These are phyloP conservation scores for Podaxis rugospora DNA, from an alignment of 768 basidiomycete genomes.

Conservation along the genomic window DNA sequence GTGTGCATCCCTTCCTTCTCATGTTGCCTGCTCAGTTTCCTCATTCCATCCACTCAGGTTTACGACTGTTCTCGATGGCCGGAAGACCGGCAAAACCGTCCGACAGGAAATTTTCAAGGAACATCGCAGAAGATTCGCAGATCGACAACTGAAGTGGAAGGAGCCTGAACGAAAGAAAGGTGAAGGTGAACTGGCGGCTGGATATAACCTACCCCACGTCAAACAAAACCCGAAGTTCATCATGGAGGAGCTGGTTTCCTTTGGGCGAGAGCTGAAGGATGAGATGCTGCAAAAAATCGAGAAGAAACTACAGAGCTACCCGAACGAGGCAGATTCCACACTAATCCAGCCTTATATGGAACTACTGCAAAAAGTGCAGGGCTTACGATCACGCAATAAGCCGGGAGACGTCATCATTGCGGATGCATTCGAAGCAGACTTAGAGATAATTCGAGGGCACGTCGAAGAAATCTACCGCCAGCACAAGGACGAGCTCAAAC, in stretches of 20 bases:
- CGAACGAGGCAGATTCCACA: slow-evolving; percentile 22
- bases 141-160: slow-evolving; percentile 27
- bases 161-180: slow-evolving; percentile 19
- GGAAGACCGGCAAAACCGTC: slow-evolving; percentile 55
- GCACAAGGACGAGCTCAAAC: slow-evolving; percentile 23
- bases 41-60: slow-evolving; percentile 26
- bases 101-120: slow-evolving; percentile 22
- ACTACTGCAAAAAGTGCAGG: background rate
- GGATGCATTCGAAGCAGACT: slow-evolving; percentile 19
- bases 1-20: slow-evolving; percentile 17
- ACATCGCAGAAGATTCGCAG: slow-evolving; percentile 16
- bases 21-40: background rate
- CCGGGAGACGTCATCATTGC: background rate
- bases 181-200: slow-evolving; percentile 10
- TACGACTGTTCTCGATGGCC: slow-evolving; percentile 51
- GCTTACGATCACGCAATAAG: background rate
- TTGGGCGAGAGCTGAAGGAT: slow-evolving; percentile 21
- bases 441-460: slow-evolving; percentile 35
- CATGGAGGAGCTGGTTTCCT: slow-evolving; percentile 36
- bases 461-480: slow-evolving; percentile 30
- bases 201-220: slow-evolving; percentile 22
- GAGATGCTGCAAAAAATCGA: slow-evolving; percentile 24
- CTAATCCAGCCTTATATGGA: slow-evolving; percentile 22
- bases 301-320: background rate
- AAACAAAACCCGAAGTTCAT: slow-evolving; percentile 28